Conservation (phyloP, 352 stramenopile species). For the Thalassiosira mediterranea region DNA sequence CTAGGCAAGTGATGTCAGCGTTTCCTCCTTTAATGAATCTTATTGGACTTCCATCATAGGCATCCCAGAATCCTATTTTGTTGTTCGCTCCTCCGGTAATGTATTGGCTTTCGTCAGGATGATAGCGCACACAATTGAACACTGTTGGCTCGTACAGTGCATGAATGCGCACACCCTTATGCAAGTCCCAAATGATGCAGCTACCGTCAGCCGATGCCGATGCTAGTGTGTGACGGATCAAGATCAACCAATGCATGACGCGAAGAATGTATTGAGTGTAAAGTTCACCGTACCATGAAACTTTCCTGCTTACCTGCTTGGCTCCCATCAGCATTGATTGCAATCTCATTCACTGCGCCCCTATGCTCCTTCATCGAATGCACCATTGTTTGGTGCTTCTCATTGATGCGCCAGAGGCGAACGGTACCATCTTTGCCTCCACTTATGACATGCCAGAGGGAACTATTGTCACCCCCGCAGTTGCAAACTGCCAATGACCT, state of each 20-base stretch:
- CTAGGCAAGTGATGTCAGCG: slow-evolving; percentile 91
- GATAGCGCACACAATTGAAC: slow-evolving; percentile 92
- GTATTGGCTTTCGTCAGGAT: slow-evolving; percentile 95
- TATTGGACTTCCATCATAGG: slow-evolving; percentile 93
- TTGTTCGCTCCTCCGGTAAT: slow-evolving; percentile 94
- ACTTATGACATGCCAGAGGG: slow-evolving; percentile 90
- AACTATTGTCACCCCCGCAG: slow-evolving; percentile 65
- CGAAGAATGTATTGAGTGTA: no score
- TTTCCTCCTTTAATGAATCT: slow-evolving; percentile 91
- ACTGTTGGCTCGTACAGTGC: slow-evolving; percentile 96
- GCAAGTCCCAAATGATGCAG: slow-evolving; percentile 96
- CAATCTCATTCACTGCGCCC: slow-evolving; percentile 87
- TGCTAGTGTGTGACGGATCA: no score
- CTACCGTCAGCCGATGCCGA: slow-evolving; percentile 87
- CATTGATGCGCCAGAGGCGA: slow-evolving; percentile 91
- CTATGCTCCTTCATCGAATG: slow-evolving; percentile 95
- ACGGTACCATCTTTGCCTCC: slow-evolving; percentile 93
- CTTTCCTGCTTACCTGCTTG: no score
- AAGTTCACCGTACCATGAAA: no score
- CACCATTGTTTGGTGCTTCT: slow-evolving; percentile 92
- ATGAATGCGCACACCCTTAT: slow-evolving; percentile 89
- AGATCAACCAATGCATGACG: no score
- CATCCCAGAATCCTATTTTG: slow-evolving; percentile 96
- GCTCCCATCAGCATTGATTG: slow-evolving; percentile 80
- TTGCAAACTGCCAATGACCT: slow-evolving; percentile 90